These are phyloP conservation scores for Lolium perenne DNA, from an alignment of 176 grass and related monocot species.

Conservation along the genomic window DNA sequence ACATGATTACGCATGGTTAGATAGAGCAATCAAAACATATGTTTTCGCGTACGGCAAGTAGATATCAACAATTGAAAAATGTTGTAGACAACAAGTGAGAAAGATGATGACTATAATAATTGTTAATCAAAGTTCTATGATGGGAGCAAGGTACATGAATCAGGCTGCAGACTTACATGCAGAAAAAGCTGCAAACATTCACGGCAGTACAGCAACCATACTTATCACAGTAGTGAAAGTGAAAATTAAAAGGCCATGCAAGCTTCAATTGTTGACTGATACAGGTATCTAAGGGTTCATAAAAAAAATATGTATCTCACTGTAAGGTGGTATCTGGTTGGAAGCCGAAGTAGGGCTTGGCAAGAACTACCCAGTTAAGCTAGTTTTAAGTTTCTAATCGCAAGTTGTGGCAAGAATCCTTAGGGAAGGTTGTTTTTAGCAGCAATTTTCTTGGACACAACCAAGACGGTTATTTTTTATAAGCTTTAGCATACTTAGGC, in stretches of 20 bases:
- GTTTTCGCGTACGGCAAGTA: background rate
- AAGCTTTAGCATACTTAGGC: too few species aligned
- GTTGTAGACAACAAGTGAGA: background rate
- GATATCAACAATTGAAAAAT: background rate
- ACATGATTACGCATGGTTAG: slow-evolving; percentile 5
- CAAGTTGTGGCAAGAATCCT: background rate
- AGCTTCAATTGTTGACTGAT: background rate
- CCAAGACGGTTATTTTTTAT: too few species aligned
- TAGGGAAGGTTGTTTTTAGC: background rate
- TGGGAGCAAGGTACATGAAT: background rate
- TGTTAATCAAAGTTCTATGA: background rate
- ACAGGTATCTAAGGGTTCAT: too few species aligned
- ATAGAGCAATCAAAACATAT: background rate
- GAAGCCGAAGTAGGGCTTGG: background rate
- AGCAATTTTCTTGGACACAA: background rate
- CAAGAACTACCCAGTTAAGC: too few species aligned
- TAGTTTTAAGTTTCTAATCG: background rate
- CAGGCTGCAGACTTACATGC: background rate
- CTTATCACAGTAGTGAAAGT: background rate
- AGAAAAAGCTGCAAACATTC: background rate
- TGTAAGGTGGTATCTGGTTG: background rate
- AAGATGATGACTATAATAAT: background rate
- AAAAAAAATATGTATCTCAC: too few species aligned
- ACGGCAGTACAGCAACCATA: background rate
- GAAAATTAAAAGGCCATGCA: background rate